phyloP scores from a whole-genome alignment of 768 basidiomycete genomes.

The Lyophyllum atratum region DNA sequence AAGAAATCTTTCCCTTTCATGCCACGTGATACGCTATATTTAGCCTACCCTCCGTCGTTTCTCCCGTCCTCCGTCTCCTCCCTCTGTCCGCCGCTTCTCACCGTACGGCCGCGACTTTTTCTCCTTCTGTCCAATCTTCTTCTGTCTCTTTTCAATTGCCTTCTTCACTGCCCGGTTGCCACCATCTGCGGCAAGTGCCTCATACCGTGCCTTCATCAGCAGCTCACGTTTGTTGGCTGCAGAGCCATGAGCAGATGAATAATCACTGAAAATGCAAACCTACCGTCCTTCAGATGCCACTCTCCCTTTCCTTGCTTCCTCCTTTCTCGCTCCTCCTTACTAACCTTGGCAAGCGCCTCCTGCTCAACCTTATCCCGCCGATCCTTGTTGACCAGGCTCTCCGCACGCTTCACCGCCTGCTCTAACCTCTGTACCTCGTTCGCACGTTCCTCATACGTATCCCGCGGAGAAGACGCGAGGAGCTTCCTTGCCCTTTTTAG shows the following conservation, averaged over 20 bases:
- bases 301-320: conserved; percentile 73
- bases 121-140: conserved; percentile 85
- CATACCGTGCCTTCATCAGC: conserved; percentile 73
- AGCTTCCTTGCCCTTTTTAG: conserved; percentile 70
- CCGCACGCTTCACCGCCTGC: conserved; percentile 69
- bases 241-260: conserved; percentile 10
- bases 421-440: conserved; percentile 73
- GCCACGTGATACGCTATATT: conserved; percentile 12
- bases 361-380: conserved; percentile 69
- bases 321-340: conserved; percentile 66
- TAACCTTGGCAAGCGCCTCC: conserved; percentile 57
- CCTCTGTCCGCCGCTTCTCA: conserved; percentile 11
- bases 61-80: conserved; percentile 12
- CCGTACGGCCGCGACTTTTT: conserved; percentile 78
- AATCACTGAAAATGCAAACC: conserved; percentile 25
- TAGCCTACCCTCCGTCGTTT: conserved; percentile 22
- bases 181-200: conserved; percentile 74
- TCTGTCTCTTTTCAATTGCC: conserved; percentile 87
- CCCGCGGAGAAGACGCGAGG: conserved; percentile 58
- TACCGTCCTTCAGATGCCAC: conserved; percentile 88
- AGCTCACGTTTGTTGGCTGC: conserved; percentile 80
- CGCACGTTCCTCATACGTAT: conserved; percentile 60
- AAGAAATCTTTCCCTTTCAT: background rate
- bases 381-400: conserved; percentile 77
- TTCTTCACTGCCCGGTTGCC: conserved; percentile 84